Evolutionary conservation across 176 grass and related monocot species (phyloP), one percentile per base, ranked within the genome.

Genomic region (Bothriochloa decipiens): DNA sequence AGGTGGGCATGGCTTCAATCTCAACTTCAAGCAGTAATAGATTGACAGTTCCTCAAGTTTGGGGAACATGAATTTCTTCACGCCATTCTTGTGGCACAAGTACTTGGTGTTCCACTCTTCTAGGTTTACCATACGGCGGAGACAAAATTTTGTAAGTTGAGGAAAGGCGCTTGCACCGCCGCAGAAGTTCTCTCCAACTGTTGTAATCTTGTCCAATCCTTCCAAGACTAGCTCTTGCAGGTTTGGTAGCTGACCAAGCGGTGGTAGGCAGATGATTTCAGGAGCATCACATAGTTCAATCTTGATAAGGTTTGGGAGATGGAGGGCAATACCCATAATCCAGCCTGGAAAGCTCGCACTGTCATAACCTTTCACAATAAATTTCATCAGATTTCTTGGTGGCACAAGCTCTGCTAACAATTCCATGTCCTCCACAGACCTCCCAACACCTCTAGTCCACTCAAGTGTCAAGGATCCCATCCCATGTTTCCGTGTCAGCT

Each of bases 341-440:
- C 76, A 80, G 7, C 4, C 1, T 17, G 84, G 84, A 86, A 80
- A 80, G 14, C 15, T 64, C 22, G 10, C 33, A 6, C 23, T 23
- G 1, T 1, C 32, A 41, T 81, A 86, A 15, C 76, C 68, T 7
- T 0, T 3, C 22, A 80, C 6, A 3, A 0, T 0, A 37, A 80
- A 52, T 2, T 5, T 0, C 0, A 9, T 0, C 11, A 85, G 17
- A 18, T 0, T 35, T 2, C 18, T 37, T 8, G 75, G 66, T 72
- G 75, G 75, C 28, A 36, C 8, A 49, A 85, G 75, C 29, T 85
- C 41, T 26, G 6, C 2, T 20, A 79, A 62, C 20, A 79, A 2
- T 18, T 78, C 26, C 22, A 18, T 37, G 12, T 84, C 74, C 52
- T 78, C 83, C 23, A 85, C 25, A 43, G 0, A 63, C 22, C 29